Evolutionary conservation across 768 basidiomycete species (phyloP).

Genomic region (Ramaria sp.): DNA sequence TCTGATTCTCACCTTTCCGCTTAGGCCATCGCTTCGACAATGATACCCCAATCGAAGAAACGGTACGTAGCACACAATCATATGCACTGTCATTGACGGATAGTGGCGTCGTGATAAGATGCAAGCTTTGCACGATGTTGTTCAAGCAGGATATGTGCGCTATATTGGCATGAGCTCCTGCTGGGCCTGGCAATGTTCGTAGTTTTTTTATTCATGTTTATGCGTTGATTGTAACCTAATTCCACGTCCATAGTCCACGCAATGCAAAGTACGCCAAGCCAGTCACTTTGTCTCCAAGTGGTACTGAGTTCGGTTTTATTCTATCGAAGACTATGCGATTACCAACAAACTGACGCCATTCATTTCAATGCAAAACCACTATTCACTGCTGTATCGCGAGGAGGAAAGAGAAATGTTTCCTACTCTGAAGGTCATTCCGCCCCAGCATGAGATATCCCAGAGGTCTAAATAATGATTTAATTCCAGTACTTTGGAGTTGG

Average conservation of each 20-base stretch:
- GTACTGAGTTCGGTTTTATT: no score
- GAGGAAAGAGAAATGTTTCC: conserved; percentile 14
- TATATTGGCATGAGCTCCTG: conserved; percentile 18
- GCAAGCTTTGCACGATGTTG: conserved; percentile 27
- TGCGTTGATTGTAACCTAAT: background rate
- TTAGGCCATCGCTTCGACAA: conserved; percentile 4
- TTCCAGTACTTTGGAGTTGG: conserved; percentile 10
- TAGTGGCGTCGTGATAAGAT: conserved; percentile 24
- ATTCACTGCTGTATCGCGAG: conserved; percentile 13
- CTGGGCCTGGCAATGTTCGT: conserved; percentile 12
- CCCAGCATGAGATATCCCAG: no score
- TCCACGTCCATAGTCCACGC: background rate
- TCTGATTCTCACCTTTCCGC: background rate
- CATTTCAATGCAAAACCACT: conserved; percentile 16
- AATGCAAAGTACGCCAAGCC: conserved; percentile 5
- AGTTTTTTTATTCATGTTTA: background rate
- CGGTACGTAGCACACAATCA: background rate
- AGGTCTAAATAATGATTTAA: background rate
- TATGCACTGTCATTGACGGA: background rate
- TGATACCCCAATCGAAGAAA: background rate
- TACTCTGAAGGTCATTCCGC: background rate
- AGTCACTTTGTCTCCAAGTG: no score
- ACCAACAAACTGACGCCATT: conserved; percentile 10
- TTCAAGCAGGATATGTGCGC: conserved; percentile 23
- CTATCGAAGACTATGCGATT: conserved; percentile 3